Percentiles rank a stretch among this genome's conserved stretches.
Evolutionary conservation across 2,329 filamentous ascomycete species (phyloP).

Genomic region (Nemania abortiva): DNA sequence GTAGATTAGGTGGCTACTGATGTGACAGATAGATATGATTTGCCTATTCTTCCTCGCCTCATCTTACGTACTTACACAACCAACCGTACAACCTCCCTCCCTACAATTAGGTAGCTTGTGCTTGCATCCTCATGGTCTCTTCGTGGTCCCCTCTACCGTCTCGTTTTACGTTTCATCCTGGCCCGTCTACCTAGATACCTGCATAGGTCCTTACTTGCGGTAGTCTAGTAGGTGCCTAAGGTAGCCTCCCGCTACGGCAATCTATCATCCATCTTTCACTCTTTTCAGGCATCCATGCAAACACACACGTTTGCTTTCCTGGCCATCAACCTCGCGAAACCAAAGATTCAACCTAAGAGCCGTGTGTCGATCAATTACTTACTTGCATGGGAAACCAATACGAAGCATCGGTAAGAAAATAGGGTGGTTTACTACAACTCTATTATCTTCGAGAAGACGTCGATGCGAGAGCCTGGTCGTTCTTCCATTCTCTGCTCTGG

Average conservation of each 20-base stretch:
- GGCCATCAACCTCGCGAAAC: not conserved
- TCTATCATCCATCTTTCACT: not conserved
- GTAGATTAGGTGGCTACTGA: not conserved
- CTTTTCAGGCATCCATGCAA: slow-evolving; percentile 1
- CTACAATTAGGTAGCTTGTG: not conserved
- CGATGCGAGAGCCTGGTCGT: not conserved
- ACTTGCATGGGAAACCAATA: not conserved
- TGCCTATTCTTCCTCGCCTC: not conserved
- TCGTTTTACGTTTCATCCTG: not conserved
- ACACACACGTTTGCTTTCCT: not conserved
- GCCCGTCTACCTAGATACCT: not conserved
- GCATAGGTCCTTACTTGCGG: not conserved
- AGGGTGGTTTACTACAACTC: not conserved
- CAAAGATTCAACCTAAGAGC: not conserved
- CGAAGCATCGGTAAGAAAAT: not conserved
- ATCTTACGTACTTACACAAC: not conserved
- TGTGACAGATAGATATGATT: not conserved
- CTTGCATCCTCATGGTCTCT: not conserved
- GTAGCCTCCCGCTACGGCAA: not conserved
- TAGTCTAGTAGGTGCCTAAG: too few species aligned
- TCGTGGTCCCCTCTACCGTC: not conserved
- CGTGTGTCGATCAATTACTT: not conserved
- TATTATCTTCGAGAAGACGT: not conserved
- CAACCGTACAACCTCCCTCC: slow-evolving; percentile 4
- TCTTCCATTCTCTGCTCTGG: not conserved